phyloP scores from a whole-genome alignment of 2,329 filamentous ascomycete genomes.

The Fusarium vanettenii region DNA sequence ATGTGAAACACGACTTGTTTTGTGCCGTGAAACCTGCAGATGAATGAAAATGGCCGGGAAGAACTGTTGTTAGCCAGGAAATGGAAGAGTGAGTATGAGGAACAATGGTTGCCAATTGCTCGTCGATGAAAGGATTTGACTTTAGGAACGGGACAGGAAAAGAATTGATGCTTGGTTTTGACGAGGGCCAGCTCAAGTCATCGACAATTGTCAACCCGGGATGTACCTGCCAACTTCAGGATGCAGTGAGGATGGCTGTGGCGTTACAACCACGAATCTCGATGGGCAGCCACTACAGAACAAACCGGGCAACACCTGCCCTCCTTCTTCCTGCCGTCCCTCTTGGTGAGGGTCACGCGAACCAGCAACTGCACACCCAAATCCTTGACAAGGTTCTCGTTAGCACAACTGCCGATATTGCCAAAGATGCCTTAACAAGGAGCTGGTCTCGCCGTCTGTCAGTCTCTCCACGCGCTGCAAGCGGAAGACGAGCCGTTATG shows the following conservation, averaged over 20 bases:
- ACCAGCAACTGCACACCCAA: neutral
- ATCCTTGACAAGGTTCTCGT: neutral
- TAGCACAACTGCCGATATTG: neutral
- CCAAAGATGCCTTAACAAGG: neutral
- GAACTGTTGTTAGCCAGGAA: neutral
- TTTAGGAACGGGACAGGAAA: neutral
- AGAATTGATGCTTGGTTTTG: neutral
- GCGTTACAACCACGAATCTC: constrained; percentile 14
- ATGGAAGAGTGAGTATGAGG: neutral
- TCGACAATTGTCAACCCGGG: neutral
- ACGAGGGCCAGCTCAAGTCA: neutral
- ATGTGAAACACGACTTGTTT: constrained; percentile 26
- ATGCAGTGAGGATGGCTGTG: neutral
- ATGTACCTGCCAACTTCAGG: neutral
- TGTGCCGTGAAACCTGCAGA: constrained; percentile 23
- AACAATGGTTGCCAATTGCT: neutral
- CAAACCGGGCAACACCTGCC: neutral
- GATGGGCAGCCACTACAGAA: constrained; percentile 14
- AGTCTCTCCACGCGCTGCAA: neutral
- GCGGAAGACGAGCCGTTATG: constrained; percentile 5
- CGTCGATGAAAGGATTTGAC: neutral
- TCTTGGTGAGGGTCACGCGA: neutral
- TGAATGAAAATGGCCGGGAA: neutral
- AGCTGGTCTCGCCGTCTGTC: neutral
- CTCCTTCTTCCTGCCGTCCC: neutral